Percentiles rank a stretch among this genome's conserved stretches.
phyloP scores from a whole-genome alignment of 352 stramenopile genomes.

The Plasmopara halstedii region DNA sequence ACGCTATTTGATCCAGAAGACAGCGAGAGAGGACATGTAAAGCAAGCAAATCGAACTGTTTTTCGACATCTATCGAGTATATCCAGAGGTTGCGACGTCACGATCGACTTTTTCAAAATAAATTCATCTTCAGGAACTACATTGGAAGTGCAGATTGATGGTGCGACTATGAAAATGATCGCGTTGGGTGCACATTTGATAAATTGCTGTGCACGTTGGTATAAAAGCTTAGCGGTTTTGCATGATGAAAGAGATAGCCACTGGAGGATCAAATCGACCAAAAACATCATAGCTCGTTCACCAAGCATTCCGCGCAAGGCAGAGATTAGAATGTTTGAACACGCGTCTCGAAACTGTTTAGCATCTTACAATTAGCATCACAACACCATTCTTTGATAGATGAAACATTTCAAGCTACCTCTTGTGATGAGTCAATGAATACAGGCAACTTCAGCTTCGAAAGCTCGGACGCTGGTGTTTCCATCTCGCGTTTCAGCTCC shows the following conservation, averaged over 20 bases:
- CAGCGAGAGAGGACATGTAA: conserved; percentile 31
- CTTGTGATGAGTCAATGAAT: conserved; percentile 9
- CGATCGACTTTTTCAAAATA: conserved; percentile 44
- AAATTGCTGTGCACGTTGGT: conserved; percentile 24
- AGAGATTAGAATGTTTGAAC: conserved; percentile 28
- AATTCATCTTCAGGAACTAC: conserved; percentile 35
- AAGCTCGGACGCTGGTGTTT: neutral
- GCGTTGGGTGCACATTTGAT: conserved; percentile 24
- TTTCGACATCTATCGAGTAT: conserved; percentile 9
- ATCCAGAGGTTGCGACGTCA: conserved; percentile 32
- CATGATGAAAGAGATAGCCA: conserved; percentile 32
- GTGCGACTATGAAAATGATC: conserved; percentile 31
- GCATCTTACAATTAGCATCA: neutral
- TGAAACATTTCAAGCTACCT: conserved; percentile 4
- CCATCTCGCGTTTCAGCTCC: conserved; percentile 18
- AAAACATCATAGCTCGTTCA: conserved; percentile 15
- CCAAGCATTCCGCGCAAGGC: conserved; percentile 31
- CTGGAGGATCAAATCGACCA: conserved; percentile 33
- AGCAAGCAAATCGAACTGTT: conserved; percentile 31
- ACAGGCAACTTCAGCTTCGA: conserved; percentile 3
- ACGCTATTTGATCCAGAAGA: conserved; percentile 31
- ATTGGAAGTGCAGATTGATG: conserved; percentile 26
- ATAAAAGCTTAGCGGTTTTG: conserved; percentile 8
- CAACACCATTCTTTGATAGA: neutral
- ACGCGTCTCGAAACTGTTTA: conserved; percentile 23